Base-by-base conservation (phyloP, 1,139 yeast species). In the Taphrina betulina region DNA sequence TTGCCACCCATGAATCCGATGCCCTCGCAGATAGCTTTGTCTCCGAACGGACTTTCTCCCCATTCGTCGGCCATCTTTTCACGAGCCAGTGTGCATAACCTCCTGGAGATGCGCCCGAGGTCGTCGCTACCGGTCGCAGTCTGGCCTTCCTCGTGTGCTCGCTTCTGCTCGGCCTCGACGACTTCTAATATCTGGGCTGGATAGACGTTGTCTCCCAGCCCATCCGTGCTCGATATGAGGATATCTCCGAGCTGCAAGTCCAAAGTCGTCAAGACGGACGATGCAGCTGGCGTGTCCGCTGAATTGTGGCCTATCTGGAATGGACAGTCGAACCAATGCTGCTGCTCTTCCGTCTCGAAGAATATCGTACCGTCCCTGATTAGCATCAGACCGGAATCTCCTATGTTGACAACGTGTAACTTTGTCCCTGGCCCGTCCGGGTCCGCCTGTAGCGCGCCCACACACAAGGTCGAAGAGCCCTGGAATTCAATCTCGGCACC, bases 281-380 rank as follows among this genome's bases (percentile, higher is more conserved):
- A 42, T 17, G 40, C 57, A 24, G 43, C 58, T 19, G 58, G 58
- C 23, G 53, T 43, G 44, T 58, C 60, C 7, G 52, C 38, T 4
- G 61, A 58, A 44, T 59, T 58, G 35, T 60, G 59, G 3, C 61
- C 61, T 24, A 59, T 38, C 41, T 59, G 61, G 16, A 19, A 41
- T 5, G 61, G 61, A 26, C 60, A 58, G 23, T 59, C 61, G 37
- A 59, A 59, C 60, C 60, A 59, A 16, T 59, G 61, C 56, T 59
- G 57, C 31, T 56, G 60, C 26, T 59, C 61, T 22, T 53, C 54
- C 19, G 58, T 58, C 37, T 57, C 46, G 38, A 52, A 58, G n/a
- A 57, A n/a, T 14, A 59, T 40, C 3, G 56, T 53, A 5, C 51
- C 58, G 8, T 42, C 58, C 4, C 60, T 42, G 8, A 59, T 51